These are phyloP conservation scores for Tetrahymena borealis DNA, from an alignment of 73 alveolate genomes.

Conservation along the genomic window DNA sequence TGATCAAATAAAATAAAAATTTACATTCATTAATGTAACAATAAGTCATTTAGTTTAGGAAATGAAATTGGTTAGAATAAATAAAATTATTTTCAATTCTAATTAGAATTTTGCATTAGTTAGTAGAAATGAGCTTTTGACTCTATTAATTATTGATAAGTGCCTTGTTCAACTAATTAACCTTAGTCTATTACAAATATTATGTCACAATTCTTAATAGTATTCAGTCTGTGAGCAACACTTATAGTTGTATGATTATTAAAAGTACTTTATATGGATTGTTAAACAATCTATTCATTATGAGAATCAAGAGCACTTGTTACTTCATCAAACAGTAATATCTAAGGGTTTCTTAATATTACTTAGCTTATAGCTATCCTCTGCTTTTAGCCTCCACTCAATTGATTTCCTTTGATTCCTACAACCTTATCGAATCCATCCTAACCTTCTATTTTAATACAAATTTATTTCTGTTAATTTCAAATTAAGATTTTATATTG, in stretches of 20 bases:
- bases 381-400: constrained; percentile 72
- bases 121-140: neutral
- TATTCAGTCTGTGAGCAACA: constrained; percentile 62
- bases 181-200: constrained; percentile 48
- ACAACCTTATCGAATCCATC: constrained; percentile 30
- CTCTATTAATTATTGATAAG: neutral
- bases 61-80: too few species aligned
- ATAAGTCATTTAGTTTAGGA: too few species aligned
- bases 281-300: constrained; percentile 47
- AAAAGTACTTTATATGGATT: constrained; percentile 49
- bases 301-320: constrained; percentile 71
- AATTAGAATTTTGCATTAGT: neutral
- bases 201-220: constrained; percentile 50
- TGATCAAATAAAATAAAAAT: too few species aligned
- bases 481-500: constrained; percentile 22
- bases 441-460: constrained; percentile 3
- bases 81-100: neutral
- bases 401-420: constrained; percentile 44
- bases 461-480: constrained; percentile 8
- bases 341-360: constrained; percentile 53
- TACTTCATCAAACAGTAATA: constrained; percentile 72
- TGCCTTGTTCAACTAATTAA: constrained; percentile 41
- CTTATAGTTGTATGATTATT: constrained; percentile 50
- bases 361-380: constrained; percentile 73
- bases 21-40: too few species aligned